Evolutionary conservation across 306 rosid genomes (phyloP), one percentile per base, ranked within the genome.

Genomic region (Ormosia semicastrata): DNA sequence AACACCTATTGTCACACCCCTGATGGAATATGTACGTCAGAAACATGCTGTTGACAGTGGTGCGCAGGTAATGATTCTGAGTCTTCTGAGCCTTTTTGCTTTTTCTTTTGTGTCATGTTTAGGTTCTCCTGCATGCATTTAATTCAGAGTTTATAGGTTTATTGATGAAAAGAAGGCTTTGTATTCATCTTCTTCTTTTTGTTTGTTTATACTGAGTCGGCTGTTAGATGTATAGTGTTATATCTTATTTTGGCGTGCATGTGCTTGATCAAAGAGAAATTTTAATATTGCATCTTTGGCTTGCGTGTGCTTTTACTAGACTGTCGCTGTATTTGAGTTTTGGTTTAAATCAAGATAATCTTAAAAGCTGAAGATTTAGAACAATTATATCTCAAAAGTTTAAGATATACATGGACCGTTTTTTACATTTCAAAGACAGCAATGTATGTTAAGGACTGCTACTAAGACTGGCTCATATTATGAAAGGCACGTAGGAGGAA

Each of bases 21-120:
- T 95, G 40, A 95, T 95, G 99, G 98, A 93, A 84, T 95, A 85
- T 87, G 73, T 95, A 75, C 98, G 99, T 58, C 96, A 88, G 66
- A 95, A 80, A 81, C 96, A 97, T 75, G 84, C 93, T 40, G 68
- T 82, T 58, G 96, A 65, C 74, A 84, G 80, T 81, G 96, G 93
- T 76, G 36, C 78, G 1, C 99, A 88, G 98, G 98, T 93, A 86
- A 81, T 73, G 73, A 47, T 82, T 70, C 78, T 62, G 44, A 46
- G 37, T 32, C 39, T 3, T 57, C 5, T 17, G 8, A 24, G 10
- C 4, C 5, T 14, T 74, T 82, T 66, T 47, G 8, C 18, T 43
- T 15, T 54, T 6, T 36, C 6, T 40, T 37, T 54, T 30, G 8
- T 34, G 5, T 56, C 65, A 24, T 62, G 40, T 58, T 63, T 67